Evolutionary conservation across 345 rosid species (phyloP), one percentile per base, ranked within the genome.

Genomic region (Punica granatum): DNA sequence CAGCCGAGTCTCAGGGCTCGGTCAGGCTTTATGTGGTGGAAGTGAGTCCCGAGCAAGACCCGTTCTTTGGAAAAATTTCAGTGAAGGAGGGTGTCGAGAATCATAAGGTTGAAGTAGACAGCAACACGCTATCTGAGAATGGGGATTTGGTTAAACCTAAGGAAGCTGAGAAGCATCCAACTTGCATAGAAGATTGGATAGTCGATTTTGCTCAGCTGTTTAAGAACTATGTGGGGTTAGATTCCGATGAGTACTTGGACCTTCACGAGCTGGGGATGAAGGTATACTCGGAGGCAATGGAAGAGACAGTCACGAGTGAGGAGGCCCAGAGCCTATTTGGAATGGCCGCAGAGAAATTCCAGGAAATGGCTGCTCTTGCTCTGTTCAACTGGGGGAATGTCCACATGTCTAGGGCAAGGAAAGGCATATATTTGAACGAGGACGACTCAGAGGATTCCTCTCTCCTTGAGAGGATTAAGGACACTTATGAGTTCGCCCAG

Each of bases 361-460:
- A 88, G 81, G 95, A 91, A 78, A 79, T 88, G 82, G 85, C 95
- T 59, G 95, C 97, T 48, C 73, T 89, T 67, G 95, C 96, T 69
- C 77, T 94, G 83, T 82, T 94, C 78, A 86, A 88, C 74, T 82
- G 92, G 86, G 99, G 99, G 63, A 85, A 94, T 66, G 83, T 88
- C 76, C 86, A 87, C 84, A 84, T 93, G 89, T 84, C 91, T 63
- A 78, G 86, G 73, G 96, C 96, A 68, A 86, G 84, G 73, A 93
- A 88, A 78, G 84, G 79, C 65, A 75, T 90, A 42, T 83, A 82
- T 76, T 67, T 85, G 61, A 64, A 75, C 3, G 84, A 83, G 73
- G 86, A 78, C 74, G 78, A 82, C 73, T 83, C 85, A 30, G 79
- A 63, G 73, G 92, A 93, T 69, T 77, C 81, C 66, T 43, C 81